Conservation (phyloP, 177 flowering plant species). For the Telopea speciosissima region DNA sequence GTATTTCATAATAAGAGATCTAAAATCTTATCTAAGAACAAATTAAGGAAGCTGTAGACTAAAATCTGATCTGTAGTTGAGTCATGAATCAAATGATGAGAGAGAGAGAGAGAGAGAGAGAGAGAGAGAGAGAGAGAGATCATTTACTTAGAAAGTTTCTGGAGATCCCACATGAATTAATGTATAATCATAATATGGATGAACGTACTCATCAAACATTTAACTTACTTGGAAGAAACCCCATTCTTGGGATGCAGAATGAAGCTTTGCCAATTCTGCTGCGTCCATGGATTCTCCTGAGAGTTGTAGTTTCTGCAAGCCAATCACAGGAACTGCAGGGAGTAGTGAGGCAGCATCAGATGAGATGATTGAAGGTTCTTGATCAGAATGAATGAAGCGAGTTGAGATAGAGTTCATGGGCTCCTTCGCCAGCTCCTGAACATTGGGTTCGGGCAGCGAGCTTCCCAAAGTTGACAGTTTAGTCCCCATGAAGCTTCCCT, state of each 20-base stretch:
- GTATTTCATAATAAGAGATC: too few species aligned
- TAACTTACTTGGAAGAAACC: conserved; percentile 26
- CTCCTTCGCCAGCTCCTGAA: conserved; percentile 33
- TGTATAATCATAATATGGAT: too few species aligned
- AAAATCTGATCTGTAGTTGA: too few species aligned
- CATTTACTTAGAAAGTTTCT: too few species aligned
- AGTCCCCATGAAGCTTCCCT: too few species aligned
- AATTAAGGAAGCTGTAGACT: too few species aligned
- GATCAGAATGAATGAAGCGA: conserved; percentile 16
- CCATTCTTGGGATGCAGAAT: conserved; percentile 25
- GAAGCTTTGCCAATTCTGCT: conserved; percentile 25
- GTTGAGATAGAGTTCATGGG: conserved; percentile 21
- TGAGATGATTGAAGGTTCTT: neutral
- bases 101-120: too few species aligned
- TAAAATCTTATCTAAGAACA: too few species aligned
- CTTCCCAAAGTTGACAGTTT: conserved; percentile 4
- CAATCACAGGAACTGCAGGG: conserved; percentile 28
- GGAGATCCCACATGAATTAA: too few species aligned
- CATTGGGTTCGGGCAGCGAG: conserved; percentile 29
- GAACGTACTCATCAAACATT: too few species aligned
- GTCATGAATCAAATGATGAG: too few species aligned
- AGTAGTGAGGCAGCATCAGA: neutral
- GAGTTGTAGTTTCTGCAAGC: conserved; percentile 23
- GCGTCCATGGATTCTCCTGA: conserved; percentile 8
- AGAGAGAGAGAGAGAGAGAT: too few species aligned